A percentile compares a stretch with the other conserved stretches of the same genome.
These are phyloP conservation scores for Triglochin maritima DNA, from an alignment of 106 monocot genomes.

Conservation along the genomic window DNA sequence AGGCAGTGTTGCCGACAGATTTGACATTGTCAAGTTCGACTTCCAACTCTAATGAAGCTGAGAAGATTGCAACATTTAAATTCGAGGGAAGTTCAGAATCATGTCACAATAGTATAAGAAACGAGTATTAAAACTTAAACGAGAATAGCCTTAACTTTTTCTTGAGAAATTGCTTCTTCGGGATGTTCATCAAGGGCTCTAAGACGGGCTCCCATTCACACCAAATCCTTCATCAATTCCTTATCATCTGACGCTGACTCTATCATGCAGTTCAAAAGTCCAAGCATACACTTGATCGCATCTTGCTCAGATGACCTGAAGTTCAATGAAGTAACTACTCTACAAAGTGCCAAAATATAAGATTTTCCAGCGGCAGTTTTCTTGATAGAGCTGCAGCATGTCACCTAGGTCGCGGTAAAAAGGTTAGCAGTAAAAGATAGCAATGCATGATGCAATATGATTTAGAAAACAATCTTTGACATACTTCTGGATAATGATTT, in stretches of 20 bases:
- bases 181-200: conserved; percentile 54
- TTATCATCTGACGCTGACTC: conserved; percentile 31
- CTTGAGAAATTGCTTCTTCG: conserved; percentile 42
- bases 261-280: conserved; percentile 42
- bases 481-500: no score
- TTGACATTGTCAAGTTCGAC: conserved; percentile 20
- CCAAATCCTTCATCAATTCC: conserved; percentile 55
- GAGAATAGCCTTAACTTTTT: conserved; percentile 28
- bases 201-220: conserved; percentile 43
- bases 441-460: not conserved
- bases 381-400: conserved; percentile 40
- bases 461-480: not conserved
- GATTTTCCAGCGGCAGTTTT: conserved; percentile 65
- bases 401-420: conserved; percentile 25
- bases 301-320: conserved; percentile 56
- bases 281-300: conserved; percentile 77
- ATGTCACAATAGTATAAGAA: not conserved
- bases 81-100: not conserved
- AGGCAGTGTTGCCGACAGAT: conserved; percentile 19
- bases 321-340: conserved; percentile 27
- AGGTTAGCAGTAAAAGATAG: not conserved
- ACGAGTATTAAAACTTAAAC: conserved; percentile 13
- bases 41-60: conserved; percentile 38
- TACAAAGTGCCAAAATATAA: conserved; percentile 58
- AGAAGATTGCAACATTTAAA: not conserved